These are phyloP conservation scores for Aschersonia sp. DNA, from an alignment of 2,329 filamentous ascomycete genomes.

Conservation along the genomic window DNA sequence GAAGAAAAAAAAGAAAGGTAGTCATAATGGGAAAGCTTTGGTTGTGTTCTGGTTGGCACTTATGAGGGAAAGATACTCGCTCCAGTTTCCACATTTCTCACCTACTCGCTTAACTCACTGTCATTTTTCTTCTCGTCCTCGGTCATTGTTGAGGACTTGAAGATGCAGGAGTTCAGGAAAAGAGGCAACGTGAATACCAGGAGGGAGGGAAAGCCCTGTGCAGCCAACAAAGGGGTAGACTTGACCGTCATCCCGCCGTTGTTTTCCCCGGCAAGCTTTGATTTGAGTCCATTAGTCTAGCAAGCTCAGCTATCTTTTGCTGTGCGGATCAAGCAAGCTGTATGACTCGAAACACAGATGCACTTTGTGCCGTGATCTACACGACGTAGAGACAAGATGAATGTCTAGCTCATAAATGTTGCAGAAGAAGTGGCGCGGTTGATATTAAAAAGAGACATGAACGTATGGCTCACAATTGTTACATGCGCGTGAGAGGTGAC, in stretches of 20 bases:
- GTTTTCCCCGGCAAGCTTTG: conserved; percentile 9
- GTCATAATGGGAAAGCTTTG: conserved; percentile 8
- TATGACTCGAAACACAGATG: background rate
- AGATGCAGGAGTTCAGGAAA: background rate
- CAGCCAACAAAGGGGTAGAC: conserved; percentile 60
- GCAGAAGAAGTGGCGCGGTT: no score
- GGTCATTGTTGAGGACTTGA: no score
- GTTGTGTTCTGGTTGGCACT: conserved; percentile 57
- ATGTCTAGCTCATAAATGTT: no score
- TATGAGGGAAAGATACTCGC: conserved; percentile 99
- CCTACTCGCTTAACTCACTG: conserved; percentile 6
- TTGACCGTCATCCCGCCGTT: conserved; percentile 68
- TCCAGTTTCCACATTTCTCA: conserved; percentile 6
- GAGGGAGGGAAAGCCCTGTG: conserved; percentile 95
- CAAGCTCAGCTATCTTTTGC: no score
- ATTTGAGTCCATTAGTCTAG: background rate
- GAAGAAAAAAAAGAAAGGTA: conserved; percentile 3
- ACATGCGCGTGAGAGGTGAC: no score
- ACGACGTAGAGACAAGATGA: no score
- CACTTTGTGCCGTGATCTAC: no score
- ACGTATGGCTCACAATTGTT: no score
- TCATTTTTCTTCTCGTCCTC: background rate
- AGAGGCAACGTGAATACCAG: background rate
- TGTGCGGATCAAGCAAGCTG: background rate
- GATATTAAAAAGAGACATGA: no score